phyloP scores from a whole-genome alignment of 2,329 filamentous ascomycete species.

The Ceratocystiopsis sp. region DNA sequence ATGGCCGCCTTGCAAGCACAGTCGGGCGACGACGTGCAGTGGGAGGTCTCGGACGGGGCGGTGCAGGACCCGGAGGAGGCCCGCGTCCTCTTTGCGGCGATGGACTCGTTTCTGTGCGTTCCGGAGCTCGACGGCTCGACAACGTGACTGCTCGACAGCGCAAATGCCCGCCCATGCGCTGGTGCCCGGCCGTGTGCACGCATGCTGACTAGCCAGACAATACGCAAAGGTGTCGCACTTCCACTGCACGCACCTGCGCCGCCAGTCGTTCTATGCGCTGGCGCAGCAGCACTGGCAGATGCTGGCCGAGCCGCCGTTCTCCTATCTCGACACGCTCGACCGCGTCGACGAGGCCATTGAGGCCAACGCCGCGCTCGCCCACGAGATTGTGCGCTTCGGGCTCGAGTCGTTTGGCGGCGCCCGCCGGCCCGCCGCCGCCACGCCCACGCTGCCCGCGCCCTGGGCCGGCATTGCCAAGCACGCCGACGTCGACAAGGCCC shows the following conservation, averaged over 20 bases:
- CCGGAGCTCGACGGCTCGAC: too few species aligned
- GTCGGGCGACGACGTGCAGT: not conserved
- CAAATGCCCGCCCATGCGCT: too few species aligned
- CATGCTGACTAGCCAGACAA: slow-evolving; percentile 34
- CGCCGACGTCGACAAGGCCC: slow-evolving; percentile 73
- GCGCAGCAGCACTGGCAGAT: slow-evolving; percentile 71
- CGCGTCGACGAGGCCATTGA: slow-evolving; percentile 79
- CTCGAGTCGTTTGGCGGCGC: slow-evolving; percentile 43
- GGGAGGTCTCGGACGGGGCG: slow-evolving; percentile 6
- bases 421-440: slow-evolving; percentile 12
- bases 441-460: slow-evolving; percentile 33
- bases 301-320: slow-evolving; percentile 67
- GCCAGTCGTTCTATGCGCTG: slow-evolving; percentile 85
- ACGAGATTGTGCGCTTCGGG: slow-evolving; percentile 55
- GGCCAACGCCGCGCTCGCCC: slow-evolving; percentile 66
- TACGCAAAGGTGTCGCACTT: slow-evolving; percentile 75
- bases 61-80: slow-evolving; percentile 57
- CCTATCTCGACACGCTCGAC: slow-evolving; percentile 60
- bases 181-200: too few species aligned
- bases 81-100: slow-evolving; percentile 58
- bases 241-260: slow-evolving; percentile 77
- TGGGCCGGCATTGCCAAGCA: slow-evolving; percentile 56
- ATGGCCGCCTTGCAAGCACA: not conserved
- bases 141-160: too few species aligned
- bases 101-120: slow-evolving; percentile 80